Conservation (phyloP, 331 rosid genomes). For the Pyracantha coccinea region DNA sequence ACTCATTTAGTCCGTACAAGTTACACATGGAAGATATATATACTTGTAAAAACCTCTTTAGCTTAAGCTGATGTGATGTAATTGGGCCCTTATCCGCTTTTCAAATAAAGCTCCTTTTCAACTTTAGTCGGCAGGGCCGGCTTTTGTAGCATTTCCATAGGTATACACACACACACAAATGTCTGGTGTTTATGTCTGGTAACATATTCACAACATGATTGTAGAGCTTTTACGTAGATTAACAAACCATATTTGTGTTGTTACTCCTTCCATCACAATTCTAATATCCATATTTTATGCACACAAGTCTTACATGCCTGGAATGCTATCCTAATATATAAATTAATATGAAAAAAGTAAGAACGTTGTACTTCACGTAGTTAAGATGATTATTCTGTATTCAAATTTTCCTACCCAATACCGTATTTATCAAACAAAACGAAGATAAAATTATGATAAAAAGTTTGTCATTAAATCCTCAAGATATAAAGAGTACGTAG, state of each 20-base stretch:
- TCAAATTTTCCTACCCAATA: too few relatives aligned
- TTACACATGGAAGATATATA: background rate
- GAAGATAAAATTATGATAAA: too few relatives aligned
- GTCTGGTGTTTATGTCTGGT: background rate
- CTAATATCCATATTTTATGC: background rate
- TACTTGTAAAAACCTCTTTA: too few relatives aligned
- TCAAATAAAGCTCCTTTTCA: slow-evolving; percentile 1
- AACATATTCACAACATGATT: background rate
- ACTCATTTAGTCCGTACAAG: background rate
- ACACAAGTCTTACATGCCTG: background rate
- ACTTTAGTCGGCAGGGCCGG: background rate
- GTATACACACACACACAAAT: background rate
- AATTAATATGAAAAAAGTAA: background rate
- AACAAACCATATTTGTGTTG: background rate
- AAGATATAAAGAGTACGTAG: too few relatives aligned
- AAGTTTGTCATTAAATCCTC: background rate
- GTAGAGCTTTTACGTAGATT: background rate
- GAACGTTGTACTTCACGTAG: too few relatives aligned
- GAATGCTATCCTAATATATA: background rate
- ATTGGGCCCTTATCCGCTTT: background rate
- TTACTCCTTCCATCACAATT: background rate
- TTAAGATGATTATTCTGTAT: too few relatives aligned
- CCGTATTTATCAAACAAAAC: too few relatives aligned
- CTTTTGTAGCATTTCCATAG: background rate
- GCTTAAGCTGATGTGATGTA: background rate